phyloP scores from a whole-genome alignment of 176 grass and related monocot species.

The Bothriochloa decipiens region DNA sequence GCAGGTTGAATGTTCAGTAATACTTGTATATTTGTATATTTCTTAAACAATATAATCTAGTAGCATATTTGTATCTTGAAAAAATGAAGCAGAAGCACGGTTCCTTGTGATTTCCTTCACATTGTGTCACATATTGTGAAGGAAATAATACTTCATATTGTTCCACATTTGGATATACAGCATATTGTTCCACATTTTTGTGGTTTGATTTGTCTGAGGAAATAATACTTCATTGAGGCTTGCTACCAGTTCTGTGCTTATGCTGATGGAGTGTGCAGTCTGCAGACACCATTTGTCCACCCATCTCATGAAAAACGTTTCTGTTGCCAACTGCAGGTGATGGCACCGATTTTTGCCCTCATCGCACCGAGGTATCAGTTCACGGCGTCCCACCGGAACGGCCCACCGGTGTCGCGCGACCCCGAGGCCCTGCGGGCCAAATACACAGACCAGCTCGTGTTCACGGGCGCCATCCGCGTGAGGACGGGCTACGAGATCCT shows the following conservation, averaged over 20 bases:
- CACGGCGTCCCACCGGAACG: constrained; percentile 44
- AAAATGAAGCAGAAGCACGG: not conserved
- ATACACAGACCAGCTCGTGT: constrained; percentile 82
- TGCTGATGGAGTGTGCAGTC: not conserved
- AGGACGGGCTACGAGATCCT: constrained; percentile 86
- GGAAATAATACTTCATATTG: no score
- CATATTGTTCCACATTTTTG: no score
- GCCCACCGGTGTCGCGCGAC: constrained; percentile 67
- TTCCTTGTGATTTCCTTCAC: not conserved
- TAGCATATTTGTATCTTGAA: not conserved
- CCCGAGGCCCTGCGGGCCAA: constrained; percentile 66
- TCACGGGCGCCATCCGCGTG: constrained; percentile 82
- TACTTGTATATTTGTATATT: not conserved
- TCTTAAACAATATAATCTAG: not conserved
- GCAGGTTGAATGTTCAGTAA: not conserved
- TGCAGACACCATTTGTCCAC: not conserved
- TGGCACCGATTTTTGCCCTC: constrained; percentile 74
- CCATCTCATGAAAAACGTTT: not conserved
- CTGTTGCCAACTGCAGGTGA: constrained; percentile 39
- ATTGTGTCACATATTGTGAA: not conserved
- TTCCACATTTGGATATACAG: no score
- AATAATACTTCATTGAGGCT: not conserved
- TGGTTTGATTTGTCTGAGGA: not conserved
- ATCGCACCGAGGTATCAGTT: constrained; percentile 78
- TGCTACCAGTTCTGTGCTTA: not conserved